Evolutionary conservation across 176 grass and related monocot genomes (phyloP).

Genomic region (Oryza glumipatula): DNA sequence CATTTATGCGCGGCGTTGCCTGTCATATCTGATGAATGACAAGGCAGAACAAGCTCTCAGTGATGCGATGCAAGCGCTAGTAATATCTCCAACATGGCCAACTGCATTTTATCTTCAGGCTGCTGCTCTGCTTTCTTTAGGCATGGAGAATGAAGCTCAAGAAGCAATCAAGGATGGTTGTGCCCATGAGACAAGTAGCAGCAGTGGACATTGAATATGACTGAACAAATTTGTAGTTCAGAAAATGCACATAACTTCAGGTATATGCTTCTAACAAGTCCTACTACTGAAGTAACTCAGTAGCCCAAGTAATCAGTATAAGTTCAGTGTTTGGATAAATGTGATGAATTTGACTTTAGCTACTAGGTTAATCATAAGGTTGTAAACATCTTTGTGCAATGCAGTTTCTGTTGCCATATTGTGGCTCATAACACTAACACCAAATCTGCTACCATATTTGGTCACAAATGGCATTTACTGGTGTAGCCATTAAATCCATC

Average conservation of each 20-base stretch:
- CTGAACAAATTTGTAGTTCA: slow-evolving; percentile 30
- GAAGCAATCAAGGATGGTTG: slow-evolving; percentile 88
- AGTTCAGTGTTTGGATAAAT: background rate
- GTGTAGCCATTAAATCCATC: background rate
- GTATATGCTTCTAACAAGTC: slow-evolving; percentile 22
- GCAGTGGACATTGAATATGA: slow-evolving; percentile 48
- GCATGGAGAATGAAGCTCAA: slow-evolving; percentile 89
- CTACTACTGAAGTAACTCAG: background rate
- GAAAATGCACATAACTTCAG: slow-evolving; percentile 55
- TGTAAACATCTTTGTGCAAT: background rate
- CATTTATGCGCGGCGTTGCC: slow-evolving; percentile 81
- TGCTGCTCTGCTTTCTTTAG: slow-evolving; percentile 66
- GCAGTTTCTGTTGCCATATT: background rate
- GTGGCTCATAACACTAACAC: slow-evolving; percentile 8
- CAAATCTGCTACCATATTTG: background rate
- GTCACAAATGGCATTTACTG: slow-evolving; percentile 20
- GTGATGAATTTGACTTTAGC: slow-evolving; percentile 4
- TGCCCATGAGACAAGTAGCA: slow-evolving; percentile 63
- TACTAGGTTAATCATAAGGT: background rate
- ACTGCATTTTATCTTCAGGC: slow-evolving; percentile 97
- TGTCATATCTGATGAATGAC: slow-evolving; percentile 92
- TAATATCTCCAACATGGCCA: slow-evolving; percentile 86
- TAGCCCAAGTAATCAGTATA: background rate
- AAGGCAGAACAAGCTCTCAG: slow-evolving; percentile 75
- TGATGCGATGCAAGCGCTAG: slow-evolving; percentile 87